These are phyloP conservation scores for Monosporozyma siamensis DNA, from an alignment of 805 yeast genomes.

Conservation along the genomic window DNA sequence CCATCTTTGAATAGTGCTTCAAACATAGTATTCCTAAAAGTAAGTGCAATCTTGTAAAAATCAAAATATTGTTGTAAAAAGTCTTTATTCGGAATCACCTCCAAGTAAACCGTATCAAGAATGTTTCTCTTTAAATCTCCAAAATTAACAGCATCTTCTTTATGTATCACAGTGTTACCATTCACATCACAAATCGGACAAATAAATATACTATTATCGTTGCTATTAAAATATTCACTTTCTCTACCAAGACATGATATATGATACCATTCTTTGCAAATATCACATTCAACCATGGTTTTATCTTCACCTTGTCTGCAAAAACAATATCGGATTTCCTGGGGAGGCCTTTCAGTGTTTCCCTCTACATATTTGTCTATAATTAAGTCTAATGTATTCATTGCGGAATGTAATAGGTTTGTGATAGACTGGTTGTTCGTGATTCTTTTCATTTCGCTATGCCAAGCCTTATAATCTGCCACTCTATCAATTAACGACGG, in stretches of 20 bases:
- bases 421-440: constrained; percentile 6
- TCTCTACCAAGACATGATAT: constrained; percentile 39
- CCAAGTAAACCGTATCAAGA: constrained; percentile 14
- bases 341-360: constrained; percentile 4
- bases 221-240: constrained; percentile 23
- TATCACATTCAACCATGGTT: constrained; percentile 62
- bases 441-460: constrained; percentile 4
- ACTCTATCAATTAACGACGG: constrained; percentile 8
- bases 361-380: constrained; percentile 15
- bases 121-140: constrained; percentile 12
- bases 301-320: constrained; percentile 55
- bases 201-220: constrained; percentile 34
- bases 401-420: not conserved
- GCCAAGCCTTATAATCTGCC: constrained; percentile 12
- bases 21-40: constrained; percentile 11
- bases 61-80: constrained; percentile 10
- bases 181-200: constrained; percentile 47
- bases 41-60: constrained; percentile 8
- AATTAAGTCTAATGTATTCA: constrained; percentile 11
- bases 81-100: constrained; percentile 15
- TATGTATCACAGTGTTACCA: constrained; percentile 3
- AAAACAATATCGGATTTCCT: constrained; percentile 38
- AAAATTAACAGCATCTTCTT: constrained; percentile 8
- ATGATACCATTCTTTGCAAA: constrained; percentile 67
- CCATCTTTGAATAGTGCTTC: constrained; percentile 12